Percentiles rank a stretch among this genome's conserved stretches.
These are phyloP conservation scores for Oryza officinalis DNA, from an alignment of 176 grass and related monocot species.

Conservation along the genomic window DNA sequence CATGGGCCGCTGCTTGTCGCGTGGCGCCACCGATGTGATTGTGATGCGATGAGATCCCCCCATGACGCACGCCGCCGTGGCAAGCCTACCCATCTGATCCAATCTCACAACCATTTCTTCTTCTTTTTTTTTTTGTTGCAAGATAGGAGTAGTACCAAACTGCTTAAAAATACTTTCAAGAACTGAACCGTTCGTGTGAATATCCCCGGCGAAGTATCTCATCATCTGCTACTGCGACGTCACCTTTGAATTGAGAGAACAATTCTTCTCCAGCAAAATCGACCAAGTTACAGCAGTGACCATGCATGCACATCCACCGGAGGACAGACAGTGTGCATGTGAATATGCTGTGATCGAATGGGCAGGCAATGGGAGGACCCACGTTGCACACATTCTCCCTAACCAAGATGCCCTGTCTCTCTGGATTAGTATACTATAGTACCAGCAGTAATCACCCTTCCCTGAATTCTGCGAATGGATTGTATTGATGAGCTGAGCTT, in stretches of 20 bases:
- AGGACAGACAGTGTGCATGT: constrained; percentile 15
- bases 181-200: too few relatives aligned
- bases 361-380: background rate
- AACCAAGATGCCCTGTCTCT: constrained; percentile 10
- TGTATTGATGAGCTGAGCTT: background rate
- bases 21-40: background rate
- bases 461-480: background rate
- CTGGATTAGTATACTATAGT: too few relatives aligned
- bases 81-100: background rate
- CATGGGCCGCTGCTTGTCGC: background rate
- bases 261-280: background rate
- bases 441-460: background rate
- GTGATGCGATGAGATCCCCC: too few relatives aligned
- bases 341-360: background rate
- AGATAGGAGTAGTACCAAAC: background rate
- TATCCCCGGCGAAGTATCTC: too few relatives aligned
- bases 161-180: background rate
- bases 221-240: background rate
- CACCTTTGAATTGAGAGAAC: background rate
- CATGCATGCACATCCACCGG: background rate
- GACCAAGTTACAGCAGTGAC: background rate
- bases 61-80: background rate
- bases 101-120: background rate
- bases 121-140: too few relatives aligned
- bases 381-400: constrained; percentile 7